Base-by-base conservation (phyloP, 2,329 filamentous ascomycete species). In the Aspergillus ochraceoroseus region DNA sequence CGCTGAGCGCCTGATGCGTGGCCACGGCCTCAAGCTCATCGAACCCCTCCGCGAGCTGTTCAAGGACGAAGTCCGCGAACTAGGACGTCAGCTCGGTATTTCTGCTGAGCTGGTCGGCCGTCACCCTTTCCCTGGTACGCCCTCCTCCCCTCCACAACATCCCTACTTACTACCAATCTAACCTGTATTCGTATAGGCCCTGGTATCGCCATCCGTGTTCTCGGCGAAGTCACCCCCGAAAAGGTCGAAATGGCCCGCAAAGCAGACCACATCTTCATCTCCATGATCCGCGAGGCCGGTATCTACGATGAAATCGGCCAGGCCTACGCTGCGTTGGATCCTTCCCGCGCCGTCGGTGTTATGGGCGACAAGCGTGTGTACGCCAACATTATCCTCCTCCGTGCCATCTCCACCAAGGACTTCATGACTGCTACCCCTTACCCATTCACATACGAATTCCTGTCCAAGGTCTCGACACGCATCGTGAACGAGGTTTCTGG, bases 181-280 rank as follows among this genome's bases (percentile, higher is more conserved):
- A n/a, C n/a, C n/a, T n/a, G n/a, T n/a, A n/a, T n/a, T n/a, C n/a
- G n/a, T n/a, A n/a, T n/a, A 33, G 84, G 84, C 27, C 83, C 82
- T 8, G 80, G 82, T 36, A 79, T 94, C 46, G 87, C 77, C 9
- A 85, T 92, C 52, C 76, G 86, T 38, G 83, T 95, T 45, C 71
- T 95, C 1, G 89, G 89, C 23, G 88, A 94, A 53, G 82, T 95
- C 9, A 94, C 86, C 1, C 75, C 73, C 2, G 84, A 89, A 59
- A 78, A 83, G 28, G 83, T 95, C 11, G 78, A 79, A 40, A 92
- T 94, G 48, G 86, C 80, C 39, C 61, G 67, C 26, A 50, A 65
- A 43, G 67, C 67, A 6, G 67, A 70, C 47, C 55, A 68, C 49
- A 71, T 71, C 46, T 72, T 70, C 56, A 70, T 71, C 51, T 55